These are phyloP conservation scores for Penicillium riverlandense DNA, from an alignment of 495 filamentous ascomycete species.

Conservation along the genomic window DNA sequence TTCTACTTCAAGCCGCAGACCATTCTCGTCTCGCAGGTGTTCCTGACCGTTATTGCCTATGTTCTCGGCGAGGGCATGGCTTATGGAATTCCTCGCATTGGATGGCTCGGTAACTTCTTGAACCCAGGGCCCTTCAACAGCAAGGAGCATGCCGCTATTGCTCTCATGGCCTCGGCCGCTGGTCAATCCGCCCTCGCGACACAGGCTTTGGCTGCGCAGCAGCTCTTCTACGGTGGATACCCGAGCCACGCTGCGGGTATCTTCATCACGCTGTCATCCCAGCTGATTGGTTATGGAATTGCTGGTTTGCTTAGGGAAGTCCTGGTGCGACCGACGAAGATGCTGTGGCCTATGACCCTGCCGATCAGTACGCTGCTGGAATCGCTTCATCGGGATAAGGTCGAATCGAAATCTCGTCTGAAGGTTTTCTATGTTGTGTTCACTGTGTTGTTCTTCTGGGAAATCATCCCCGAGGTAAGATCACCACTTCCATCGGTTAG, in stretches of 20 bases:
- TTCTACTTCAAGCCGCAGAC: constrained; percentile 43
- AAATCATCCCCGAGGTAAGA: constrained; percentile 39
- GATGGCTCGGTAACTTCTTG: constrained; percentile 21
- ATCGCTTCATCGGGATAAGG: constrained; percentile 8
- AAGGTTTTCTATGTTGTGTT: constrained; percentile 10
- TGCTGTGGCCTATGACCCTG: constrained; percentile 13
- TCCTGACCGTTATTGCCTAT: constrained; percentile 34
- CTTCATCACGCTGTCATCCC: constrained; percentile 34
- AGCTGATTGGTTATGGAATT: constrained; percentile 37
- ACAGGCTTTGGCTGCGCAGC: constrained; percentile 32
- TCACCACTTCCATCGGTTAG: constrained; percentile 9
- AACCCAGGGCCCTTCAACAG: constrained; percentile 33
- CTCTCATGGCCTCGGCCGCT: constrained; percentile 36
- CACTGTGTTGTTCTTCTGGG: constrained; percentile 29
- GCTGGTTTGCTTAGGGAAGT: constrained; percentile 9
- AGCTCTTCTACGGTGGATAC: constrained; percentile 36
- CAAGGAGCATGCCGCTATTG: constrained; percentile 39
- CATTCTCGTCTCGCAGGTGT: constrained; percentile 33
- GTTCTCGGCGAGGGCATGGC: constrained; percentile 27
- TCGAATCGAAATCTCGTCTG: constrained; percentile 4
- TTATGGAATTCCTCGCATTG: constrained; percentile 25
- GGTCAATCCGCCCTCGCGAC: constrained; percentile 23
- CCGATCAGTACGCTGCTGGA: constrained; percentile 8
- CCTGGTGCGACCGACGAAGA: constrained; percentile 11
- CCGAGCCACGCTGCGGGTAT: constrained; percentile 26